A percentile compares a stretch with the other conserved stretches of the same genome.
Conservation (phyloP, 345 rosid genomes). For the Fremontodendron californicum region DNA sequence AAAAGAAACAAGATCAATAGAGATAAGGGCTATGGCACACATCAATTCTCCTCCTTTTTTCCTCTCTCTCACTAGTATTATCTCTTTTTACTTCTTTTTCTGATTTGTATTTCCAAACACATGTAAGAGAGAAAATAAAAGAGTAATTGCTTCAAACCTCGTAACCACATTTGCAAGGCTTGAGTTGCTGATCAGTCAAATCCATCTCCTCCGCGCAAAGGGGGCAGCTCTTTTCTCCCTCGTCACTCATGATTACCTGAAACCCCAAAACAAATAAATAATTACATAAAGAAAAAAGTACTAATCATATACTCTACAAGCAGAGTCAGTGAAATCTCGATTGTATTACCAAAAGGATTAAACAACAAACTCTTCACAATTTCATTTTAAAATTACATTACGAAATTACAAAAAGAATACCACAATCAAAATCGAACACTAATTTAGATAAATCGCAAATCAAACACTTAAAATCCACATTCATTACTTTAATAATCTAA, state of each 20-base stretch:
- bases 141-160: conserved; percentile 45
- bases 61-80: background rate
- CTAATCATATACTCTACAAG: background rate
- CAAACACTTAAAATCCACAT: conserved; percentile 18
- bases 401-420: background rate
- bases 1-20: background rate
- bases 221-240: conserved; percentile 85
- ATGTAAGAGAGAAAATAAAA: background rate
- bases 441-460: conserved; percentile 9
- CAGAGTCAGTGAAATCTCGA: background rate
- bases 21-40: background rate
- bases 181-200: conserved; percentile 88
- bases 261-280: background rate
- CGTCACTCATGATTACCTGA: conserved; percentile 68
- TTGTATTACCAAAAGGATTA: background rate
- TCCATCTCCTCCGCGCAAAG: conserved; percentile 96
- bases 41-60: background rate
- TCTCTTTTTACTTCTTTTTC: background rate
- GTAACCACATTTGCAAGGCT: conserved; percentile 96
- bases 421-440: conserved; percentile 2
- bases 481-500: background rate
- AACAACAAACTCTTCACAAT: background rate
- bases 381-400: background rate
- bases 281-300: background rate
- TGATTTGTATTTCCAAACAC: background rate